phyloP scores from a whole-genome alignment of 768 basidiomycete genomes.

The Psilocybe sp. region DNA sequence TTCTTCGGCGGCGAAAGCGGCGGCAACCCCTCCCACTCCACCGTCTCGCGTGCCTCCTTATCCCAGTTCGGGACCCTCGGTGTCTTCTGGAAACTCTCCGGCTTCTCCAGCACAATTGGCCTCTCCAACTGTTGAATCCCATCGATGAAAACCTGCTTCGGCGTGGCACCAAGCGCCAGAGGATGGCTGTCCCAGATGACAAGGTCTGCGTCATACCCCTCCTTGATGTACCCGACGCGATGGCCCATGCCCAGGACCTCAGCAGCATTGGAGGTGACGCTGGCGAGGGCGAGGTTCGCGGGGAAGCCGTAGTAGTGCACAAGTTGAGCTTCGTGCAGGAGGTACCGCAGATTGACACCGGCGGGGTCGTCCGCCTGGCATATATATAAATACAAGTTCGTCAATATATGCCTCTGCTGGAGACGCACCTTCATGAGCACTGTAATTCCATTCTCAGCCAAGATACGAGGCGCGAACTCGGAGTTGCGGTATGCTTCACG shows the following conservation, averaged over 20 bases:
- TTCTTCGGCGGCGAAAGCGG: slow-evolving; percentile 47
- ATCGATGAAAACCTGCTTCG: slow-evolving; percentile 86
- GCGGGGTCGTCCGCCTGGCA: slow-evolving; percentile 68
- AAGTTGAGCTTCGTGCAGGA: slow-evolving; percentile 83
- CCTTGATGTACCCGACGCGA: slow-evolving; percentile 74
- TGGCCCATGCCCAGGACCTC: slow-evolving; percentile 73
- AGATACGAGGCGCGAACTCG: slow-evolving; percentile 75
- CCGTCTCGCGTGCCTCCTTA: slow-evolving; percentile 57
- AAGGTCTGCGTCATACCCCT: slow-evolving; percentile 85
- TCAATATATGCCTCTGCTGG: no score
- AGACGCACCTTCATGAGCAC: slow-evolving; percentile 85
- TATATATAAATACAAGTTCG: no score
- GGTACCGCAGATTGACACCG: slow-evolving; percentile 61
- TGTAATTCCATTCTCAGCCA: slow-evolving; percentile 63
- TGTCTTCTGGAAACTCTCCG: slow-evolving; percentile 35
- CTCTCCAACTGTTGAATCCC: slow-evolving; percentile 71
- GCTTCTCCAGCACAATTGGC: slow-evolving; percentile 51
- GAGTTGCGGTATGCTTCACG: slow-evolving; percentile 80
- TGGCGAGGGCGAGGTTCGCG: slow-evolving; percentile 62
- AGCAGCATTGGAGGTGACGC: slow-evolving; percentile 75
- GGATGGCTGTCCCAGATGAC: slow-evolving; percentile 88
- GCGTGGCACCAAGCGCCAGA: slow-evolving; percentile 79
- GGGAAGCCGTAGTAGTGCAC: slow-evolving; percentile 80
- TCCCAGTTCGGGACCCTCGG: slow-evolving; percentile 72
- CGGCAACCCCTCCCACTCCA: slow-evolving; percentile 72